Conservation (phyloP, 345 rosid species). For the Rubroshorea leprosula region DNA sequence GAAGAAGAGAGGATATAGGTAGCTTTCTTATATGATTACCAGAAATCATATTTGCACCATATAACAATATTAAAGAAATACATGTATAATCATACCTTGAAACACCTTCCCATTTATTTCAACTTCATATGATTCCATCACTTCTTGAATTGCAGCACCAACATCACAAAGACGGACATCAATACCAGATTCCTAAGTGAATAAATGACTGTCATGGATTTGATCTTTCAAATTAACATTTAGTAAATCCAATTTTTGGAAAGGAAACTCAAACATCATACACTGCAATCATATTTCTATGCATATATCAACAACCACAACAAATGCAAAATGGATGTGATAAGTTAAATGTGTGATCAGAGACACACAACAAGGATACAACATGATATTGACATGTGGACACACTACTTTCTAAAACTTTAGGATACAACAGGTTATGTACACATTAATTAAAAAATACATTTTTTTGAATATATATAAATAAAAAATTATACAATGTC, state of each 20-base stretch:
- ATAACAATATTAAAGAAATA: background rate
- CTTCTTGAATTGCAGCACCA: constrained; percentile 99
- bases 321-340: too few relatives aligned
- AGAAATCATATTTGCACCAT: background rate
- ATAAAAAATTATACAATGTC: too few relatives aligned
- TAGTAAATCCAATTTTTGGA: background rate
- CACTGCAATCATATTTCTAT: background rate
- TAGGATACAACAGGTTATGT: too few relatives aligned
- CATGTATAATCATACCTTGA: constrained; percentile 54
- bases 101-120: constrained; percentile 89
- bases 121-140: constrained; percentile 96
- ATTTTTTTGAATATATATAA: too few relatives aligned
- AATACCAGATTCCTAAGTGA: constrained; percentile 79
- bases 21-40: too few relatives aligned
- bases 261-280: background rate
- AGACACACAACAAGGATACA: too few relatives aligned
- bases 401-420: too few relatives aligned
- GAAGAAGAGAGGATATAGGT: too few relatives aligned
- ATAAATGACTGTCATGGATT: constrained; percentile 5
- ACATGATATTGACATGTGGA: too few relatives aligned
- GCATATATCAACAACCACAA: too few relatives aligned
- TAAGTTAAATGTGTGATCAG: too few relatives aligned
- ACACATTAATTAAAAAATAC: too few relatives aligned
- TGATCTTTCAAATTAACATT: background rate
- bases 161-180: constrained; percentile 95